Conservation (phyloP, 148 eudicot genomes). For the Spergularia bocconei region DNA sequence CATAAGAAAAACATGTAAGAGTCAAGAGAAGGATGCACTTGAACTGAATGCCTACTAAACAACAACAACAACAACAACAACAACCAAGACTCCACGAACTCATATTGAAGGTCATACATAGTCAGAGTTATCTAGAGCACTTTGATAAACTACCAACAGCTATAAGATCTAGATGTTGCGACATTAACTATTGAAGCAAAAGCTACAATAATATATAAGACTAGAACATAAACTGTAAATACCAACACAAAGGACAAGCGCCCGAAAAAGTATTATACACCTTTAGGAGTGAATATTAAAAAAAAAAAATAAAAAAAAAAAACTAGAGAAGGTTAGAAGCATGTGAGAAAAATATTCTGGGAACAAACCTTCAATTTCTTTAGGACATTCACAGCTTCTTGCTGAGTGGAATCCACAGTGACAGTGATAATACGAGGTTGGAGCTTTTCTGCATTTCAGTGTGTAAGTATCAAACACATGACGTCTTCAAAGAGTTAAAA, state of each 20-base stretch:
- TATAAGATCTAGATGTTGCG: background rate
- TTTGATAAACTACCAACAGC: background rate
- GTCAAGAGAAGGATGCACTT: no score
- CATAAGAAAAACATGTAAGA: background rate
- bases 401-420: conserved; percentile 67
- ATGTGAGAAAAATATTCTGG: conserved; percentile 24
- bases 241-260: background rate
- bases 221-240: background rate
- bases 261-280: background rate
- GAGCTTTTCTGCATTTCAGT: conserved; percentile 33
- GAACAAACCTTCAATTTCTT: conserved; percentile 78
- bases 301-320: no score
- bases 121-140: background rate
- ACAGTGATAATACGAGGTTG: conserved; percentile 48
- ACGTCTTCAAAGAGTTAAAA: background rate
- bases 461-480: background rate
- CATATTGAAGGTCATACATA: background rate
- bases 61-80: no score
- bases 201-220: background rate
- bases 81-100: background rate
- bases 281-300: no score
- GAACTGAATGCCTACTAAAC: no score
- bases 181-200: background rate
- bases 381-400: conserved; percentile 63
- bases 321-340: background rate